phyloP scores from a whole-genome alignment of 257 asterid species.

The Scutellaria minor region DNA sequence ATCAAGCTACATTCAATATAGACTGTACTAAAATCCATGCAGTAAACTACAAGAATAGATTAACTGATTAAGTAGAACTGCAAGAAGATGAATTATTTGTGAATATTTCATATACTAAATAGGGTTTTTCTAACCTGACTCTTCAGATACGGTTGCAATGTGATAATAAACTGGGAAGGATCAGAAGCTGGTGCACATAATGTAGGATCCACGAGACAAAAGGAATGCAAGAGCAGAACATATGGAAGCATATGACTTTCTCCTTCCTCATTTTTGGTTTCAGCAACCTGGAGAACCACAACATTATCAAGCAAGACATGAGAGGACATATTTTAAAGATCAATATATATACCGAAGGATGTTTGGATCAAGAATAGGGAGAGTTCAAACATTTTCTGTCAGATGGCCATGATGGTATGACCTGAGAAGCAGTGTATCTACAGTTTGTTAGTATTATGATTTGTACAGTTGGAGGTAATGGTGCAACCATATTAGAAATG shows the following conservation, averaged over 20 bases:
- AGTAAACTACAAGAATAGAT: constrained; percentile 23
- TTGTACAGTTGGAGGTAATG: background rate
- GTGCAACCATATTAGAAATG: constrained; percentile 18
- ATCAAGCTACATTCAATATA: constrained; percentile 21
- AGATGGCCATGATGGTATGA: constrained; percentile 26
- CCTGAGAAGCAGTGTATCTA: constrained; percentile 27
- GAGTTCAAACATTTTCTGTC: constrained; percentile 5
- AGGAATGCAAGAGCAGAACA: constrained; percentile 87
- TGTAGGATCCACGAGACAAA: constrained; percentile 88
- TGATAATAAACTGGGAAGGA: constrained; percentile 93
- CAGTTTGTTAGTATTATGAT: background rate
- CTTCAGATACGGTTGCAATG: constrained; percentile 94
- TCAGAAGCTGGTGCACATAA: constrained; percentile 94
- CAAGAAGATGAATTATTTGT: constrained; percentile 15
- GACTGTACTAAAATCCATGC: constrained; percentile 21
- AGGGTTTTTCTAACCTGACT: constrained; percentile 64
- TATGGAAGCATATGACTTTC: constrained; percentile 90
- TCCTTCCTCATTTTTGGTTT: constrained; percentile 70
- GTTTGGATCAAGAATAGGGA: constrained; percentile 22
- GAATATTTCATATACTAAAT: constrained; percentile 4
- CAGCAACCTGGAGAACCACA: constrained; percentile 70
- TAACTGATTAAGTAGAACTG: constrained; percentile 23
- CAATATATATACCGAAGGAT: constrained; percentile 10
- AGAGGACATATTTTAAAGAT: constrained; percentile 21
- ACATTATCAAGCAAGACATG: constrained; percentile 22